Evolutionary conservation across 176 grass and related monocot genomes (phyloP), one percentile per base, ranked within the genome.

Genomic region (Cocos nucifera): DNA sequence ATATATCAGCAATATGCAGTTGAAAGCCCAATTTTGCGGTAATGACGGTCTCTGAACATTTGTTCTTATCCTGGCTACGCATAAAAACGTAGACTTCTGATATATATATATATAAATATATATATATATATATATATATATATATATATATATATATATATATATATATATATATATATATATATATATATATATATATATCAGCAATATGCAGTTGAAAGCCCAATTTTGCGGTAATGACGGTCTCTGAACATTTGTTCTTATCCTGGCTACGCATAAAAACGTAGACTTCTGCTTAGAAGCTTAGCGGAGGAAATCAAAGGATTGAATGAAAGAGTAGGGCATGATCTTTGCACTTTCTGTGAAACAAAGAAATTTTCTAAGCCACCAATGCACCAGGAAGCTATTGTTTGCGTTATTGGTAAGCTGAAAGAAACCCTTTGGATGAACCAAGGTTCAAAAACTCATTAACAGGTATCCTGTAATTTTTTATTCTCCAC

Each of bases 231-330:
- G 26, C 26, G 4, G 26, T 6, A 30, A 6, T 30, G 5, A 30
- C 28, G 5, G 28, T 30, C 1, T 30, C 28, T 32, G 18, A 39
- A 32, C 1, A 35, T 61, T 39, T 61, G 28, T 39, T 61, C 58
- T 61, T 39, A 39, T 61, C 58, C 8, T 61, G 58, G 29, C 4
- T 28, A 32, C 28, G 17, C 16, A 60, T 60, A 60, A 30, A 60
- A 23, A 25, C 18, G n/a, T 39, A 35, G 15, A 61, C 28, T 27
- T 20, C 19, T 56, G 7, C 8, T 35, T 35, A 2, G 32, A 9
- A 21, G 20, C 7, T 55, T 29, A 61, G 17, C 32, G 58, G 58
- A 35, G 27, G 58, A n/a, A 35, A 39, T 61, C 58, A 32, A 61
- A 61, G 15, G 58, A n/a, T 39, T 35, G 58, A 19, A 39, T 61